Conservation (phyloP, 768 basidiomycete genomes). For the Holtermannia corniformis region DNA sequence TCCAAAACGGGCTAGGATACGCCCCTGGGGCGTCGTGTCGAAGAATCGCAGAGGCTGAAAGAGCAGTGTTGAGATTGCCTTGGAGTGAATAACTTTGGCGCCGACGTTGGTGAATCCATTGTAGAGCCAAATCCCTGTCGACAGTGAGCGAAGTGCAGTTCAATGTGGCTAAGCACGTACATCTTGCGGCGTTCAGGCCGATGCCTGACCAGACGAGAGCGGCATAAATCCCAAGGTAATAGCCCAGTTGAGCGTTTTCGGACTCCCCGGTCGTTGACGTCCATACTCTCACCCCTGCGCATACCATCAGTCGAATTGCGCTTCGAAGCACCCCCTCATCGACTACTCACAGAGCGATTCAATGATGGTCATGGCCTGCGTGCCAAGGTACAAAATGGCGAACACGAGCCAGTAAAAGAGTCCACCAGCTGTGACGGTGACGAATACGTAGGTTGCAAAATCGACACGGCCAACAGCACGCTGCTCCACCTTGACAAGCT, state of each 20-base stretch:
- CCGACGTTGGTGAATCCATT: conserved; percentile 27
- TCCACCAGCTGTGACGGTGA: conserved; percentile 28
- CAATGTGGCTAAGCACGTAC: too few relatives aligned
- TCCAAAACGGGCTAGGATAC: conserved; percentile 35
- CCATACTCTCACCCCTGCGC: conserved; percentile 17
- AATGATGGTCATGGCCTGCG: conserved; percentile 15
- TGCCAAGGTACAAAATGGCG: conserved; percentile 10
- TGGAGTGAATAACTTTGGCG: conserved; percentile 19
- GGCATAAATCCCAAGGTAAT: conserved; percentile 23
- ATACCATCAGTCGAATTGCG: not conserved
- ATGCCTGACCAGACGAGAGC: conserved; percentile 5
- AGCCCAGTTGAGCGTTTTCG: conserved; percentile 12
- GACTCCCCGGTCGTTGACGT: conserved; percentile 13
- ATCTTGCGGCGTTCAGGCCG: conserved; percentile 14
- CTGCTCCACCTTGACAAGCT: conserved; percentile 23
- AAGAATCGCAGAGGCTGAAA: conserved; percentile 29
- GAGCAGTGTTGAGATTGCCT: conserved; percentile 15
- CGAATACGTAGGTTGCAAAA: conserved; percentile 18
- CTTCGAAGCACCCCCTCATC: too few relatives aligned
- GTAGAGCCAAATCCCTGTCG: conserved; percentile 40
- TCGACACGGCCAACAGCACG: conserved; percentile 21
- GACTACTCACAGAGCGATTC: conserved; percentile 7
- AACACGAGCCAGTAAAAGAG: conserved; percentile 30
- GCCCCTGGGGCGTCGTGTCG: conserved; percentile 28
- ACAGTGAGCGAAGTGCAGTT: too few relatives aligned